Conservation (phyloP, 2,329 filamentous ascomycete genomes). For the Penicillium brevicompactum region DNA sequence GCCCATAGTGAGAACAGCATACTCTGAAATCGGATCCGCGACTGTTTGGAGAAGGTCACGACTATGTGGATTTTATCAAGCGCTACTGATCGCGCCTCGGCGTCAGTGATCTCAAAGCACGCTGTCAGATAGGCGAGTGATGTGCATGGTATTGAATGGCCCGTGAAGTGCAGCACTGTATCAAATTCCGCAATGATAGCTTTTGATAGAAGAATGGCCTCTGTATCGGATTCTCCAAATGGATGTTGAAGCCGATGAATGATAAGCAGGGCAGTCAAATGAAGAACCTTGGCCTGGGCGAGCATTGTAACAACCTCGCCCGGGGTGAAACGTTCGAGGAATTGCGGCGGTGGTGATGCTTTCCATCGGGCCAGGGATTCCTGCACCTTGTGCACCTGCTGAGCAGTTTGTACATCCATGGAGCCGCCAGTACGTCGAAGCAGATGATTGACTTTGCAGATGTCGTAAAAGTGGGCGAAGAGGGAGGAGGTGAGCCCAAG, state of each 20-base stretch:
- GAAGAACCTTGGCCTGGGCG: slow-evolving; percentile 13
- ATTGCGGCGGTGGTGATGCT: not conserved
- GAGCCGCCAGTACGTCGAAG: not conserved
- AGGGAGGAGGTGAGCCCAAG: slow-evolving; percentile 16
- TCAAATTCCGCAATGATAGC: slow-evolving; percentile 14
- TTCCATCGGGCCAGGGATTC: slow-evolving; percentile 8
- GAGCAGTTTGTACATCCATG: not conserved
- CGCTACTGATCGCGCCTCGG: not conserved
- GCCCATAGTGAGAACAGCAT: slow-evolving; percentile 8
- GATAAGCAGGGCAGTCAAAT: slow-evolving; percentile 11
- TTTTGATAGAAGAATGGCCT: slow-evolving; percentile 2
- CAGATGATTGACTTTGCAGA: slow-evolving; percentile 4
- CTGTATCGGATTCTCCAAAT: slow-evolving; percentile 4
- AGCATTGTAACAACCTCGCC: slow-evolving; percentile 11
- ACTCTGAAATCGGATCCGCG: slow-evolving; percentile 2
- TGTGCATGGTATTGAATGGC: slow-evolving; percentile 15
- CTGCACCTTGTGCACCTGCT: not conserved
- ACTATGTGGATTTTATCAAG: not conserved
- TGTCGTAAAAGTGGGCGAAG: slow-evolving; percentile 13
- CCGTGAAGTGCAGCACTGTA: slow-evolving; percentile 1
- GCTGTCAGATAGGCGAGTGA: slow-evolving; percentile 12
- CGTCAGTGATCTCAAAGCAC: slow-evolving; percentile 10
- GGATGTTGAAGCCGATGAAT: slow-evolving; percentile 13
- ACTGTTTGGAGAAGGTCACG: slow-evolving; percentile 15
- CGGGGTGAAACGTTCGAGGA: slow-evolving; percentile 10